Conservation (phyloP, 169 alveolate genomes). For the Besnoitia besnoiti region DNA sequence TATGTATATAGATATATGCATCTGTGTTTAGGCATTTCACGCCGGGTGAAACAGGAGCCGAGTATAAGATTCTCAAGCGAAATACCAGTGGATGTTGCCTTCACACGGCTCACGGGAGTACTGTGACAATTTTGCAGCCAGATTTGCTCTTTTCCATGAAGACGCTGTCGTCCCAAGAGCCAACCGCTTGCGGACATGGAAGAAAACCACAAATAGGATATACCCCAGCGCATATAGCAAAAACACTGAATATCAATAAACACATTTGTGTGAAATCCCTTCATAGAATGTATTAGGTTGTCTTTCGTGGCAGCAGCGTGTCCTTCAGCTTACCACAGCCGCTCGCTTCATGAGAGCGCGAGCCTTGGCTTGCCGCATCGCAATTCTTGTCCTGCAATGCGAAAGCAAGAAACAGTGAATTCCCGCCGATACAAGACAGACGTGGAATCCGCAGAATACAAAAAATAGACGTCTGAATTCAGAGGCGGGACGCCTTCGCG, state of each 20-base stretch:
- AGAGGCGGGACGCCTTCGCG: too few relatives aligned
- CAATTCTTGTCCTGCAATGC: not conserved
- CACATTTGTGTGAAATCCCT: not conserved
- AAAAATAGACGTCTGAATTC: too few relatives aligned
- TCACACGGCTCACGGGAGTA: too few relatives aligned
- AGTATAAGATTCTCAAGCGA: too few relatives aligned
- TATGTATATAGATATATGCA: not conserved
- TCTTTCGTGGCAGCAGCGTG: not conserved
- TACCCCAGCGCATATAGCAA: not conserved
- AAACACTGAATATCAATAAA: not conserved
- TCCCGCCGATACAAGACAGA: too few relatives aligned
- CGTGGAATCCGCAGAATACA: too few relatives aligned
- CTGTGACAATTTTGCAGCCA: too few relatives aligned
- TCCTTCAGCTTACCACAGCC: conserved; percentile 22
- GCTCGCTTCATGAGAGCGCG: conserved; percentile 12
- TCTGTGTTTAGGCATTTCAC: not conserved
- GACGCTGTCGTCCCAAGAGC: too few relatives aligned
- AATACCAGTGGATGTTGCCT: too few relatives aligned
- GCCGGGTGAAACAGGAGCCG: too few relatives aligned
- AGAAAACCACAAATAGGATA: not conserved
- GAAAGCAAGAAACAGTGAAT: not conserved
- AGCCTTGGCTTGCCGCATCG: conserved; percentile 15
- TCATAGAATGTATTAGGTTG: not conserved
- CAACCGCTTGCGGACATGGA: too few relatives aligned
- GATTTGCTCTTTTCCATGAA: too few relatives aligned